phyloP scores from a whole-genome alignment of 495 filamentous ascomycete species.

The Talaromyces borbonicus region DNA sequence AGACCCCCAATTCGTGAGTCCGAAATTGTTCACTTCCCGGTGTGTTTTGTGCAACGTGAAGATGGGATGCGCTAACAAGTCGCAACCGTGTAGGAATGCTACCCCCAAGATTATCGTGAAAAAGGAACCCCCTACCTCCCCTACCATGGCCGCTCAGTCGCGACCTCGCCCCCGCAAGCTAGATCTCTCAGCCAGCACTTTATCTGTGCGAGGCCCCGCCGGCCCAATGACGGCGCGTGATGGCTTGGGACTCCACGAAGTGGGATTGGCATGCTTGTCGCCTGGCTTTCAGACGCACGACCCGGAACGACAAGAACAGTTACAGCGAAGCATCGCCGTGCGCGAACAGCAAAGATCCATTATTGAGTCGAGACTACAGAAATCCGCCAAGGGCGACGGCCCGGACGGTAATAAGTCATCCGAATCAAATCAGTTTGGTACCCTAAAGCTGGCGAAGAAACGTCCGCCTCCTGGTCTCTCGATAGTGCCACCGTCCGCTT shows the following conservation, averaged over 20 bases:
- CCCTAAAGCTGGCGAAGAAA: conserved; percentile 63
- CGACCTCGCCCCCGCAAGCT: conserved; percentile 82
- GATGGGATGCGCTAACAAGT: neutral
- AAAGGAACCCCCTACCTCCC: conserved; percentile 83
- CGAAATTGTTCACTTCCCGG: neutral
- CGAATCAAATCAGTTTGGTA: conserved; percentile 40
- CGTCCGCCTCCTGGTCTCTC: conserved; percentile 80
- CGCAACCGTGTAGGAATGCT: conserved; percentile 32
- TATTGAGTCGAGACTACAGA: conserved; percentile 85
- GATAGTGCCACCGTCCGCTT: conserved; percentile 92
- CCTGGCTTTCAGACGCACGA: conserved; percentile 94
- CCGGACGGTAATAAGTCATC: conserved; percentile 49
- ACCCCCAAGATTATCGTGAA: conserved; percentile 84
- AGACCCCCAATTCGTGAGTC: conserved; percentile 47
- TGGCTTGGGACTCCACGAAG: conserved; percentile 75
- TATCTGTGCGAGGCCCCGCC: conserved; percentile 54
- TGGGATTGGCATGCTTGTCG: conserved; percentile 88
- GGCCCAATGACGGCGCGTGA: conserved; percentile 74
- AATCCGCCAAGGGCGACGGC: conserved; percentile 66
- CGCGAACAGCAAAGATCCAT: conserved; percentile 90
- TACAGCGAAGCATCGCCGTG: conserved; percentile 88
- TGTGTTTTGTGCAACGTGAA: neutral
- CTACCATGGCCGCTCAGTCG: conserved; percentile 57
- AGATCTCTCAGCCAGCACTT: conserved; percentile 67
- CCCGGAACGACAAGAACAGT: conserved; percentile 89